Evolutionary conservation across 2,329 filamentous ascomycete species (phyloP), one percentile per base, ranked within the genome.

Genomic region (Colletotrichum brevisporum): DNA sequence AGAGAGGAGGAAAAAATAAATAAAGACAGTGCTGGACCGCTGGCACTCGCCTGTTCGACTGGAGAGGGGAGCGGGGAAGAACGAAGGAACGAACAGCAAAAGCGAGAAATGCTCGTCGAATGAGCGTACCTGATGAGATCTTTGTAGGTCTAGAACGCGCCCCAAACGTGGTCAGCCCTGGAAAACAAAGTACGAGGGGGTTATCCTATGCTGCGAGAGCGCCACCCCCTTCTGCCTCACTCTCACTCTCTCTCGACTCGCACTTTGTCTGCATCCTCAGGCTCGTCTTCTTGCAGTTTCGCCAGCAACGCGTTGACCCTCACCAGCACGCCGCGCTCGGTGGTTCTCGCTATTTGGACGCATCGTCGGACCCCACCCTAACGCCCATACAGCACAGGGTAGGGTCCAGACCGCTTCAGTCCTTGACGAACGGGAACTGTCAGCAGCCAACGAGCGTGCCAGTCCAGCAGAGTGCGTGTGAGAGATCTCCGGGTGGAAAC

Each of bases 61-160:
- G 13, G 47, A 58, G 39, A 36, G 53, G 58, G 39, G 27, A 47
- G 62, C 50, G 58, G 50, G 51, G 18, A 56, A 43, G 15, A 43
- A 4, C 31, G 9, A 36, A 36, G 31, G 31, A 51, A 27, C 26
- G 10, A 24, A 59, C 36, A 54, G 66, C n/a, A 57, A 66, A 24
- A 66, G 31, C 50, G 62, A 24, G 56, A 66, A 56, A 61, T 47
- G 63, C 50, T 69, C 63, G 50, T 67, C 26, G 43, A 66, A 56
- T 52, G 50, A 43, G 67, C 62, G 55, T 69, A 80, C 79, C 77
- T 79, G 54, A 75, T 67, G 60, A 81, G 77, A 62, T 81, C 79
- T 73, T 71, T 74, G 72, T 80, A 81, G 74, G 79, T 77, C 79
- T 81, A 77, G 74, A 78, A 75, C 75, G 67, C 48, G 27, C 36